Evolutionary conservation across 306 rosid species (phyloP), one percentile per base, ranked within the genome.

Genomic region (Fragaria iinumae): DNA sequence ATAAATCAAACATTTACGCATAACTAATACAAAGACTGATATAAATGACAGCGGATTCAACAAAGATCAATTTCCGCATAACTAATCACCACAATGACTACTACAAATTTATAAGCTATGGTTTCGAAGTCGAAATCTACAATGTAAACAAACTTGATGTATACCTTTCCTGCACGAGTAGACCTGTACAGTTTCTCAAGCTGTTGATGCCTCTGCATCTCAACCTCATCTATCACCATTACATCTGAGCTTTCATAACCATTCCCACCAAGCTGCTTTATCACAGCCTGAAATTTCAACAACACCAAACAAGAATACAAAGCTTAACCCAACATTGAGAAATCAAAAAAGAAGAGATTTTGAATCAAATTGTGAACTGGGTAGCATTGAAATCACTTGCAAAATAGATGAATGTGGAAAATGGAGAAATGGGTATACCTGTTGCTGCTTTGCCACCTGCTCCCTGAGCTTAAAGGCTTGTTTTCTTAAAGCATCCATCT

Each of bases 371-470:
- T 39, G 10, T 1, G 56, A 74, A 59, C 10, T 41, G 69, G 68
- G 43, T 23, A 3, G 10, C 36, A 44, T 11, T 4, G 57, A 74
- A 74, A 60, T 57, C 77, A 44, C 69, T 74, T 59, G 39, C 49
- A 14, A 23, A 57, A 57, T 9, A 10, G 8, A 55, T n/a, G 27
- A 8, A 8, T 27, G 17, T 60, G 66, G 4, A 29, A 16, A 32
- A 44, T 50, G n/a, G 67, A 70, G 12, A 14, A 36, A 71, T 45
- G 70, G 41, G 76, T 10, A 27, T 38, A 90, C 91, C 95, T 90
- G 98, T 2, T 94, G 98, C 72, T 94, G 98, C 83, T 92, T 94
- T 67, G 92, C 91, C 47, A 94, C 97, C 87, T 94, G 98, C n/a
- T 90, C 95, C 73, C 92, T 86, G 67, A 94, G 74, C 91, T 92